Percentiles rank a stretch among this genome's conserved stretches.
Conservation (phyloP, 176 grass and related monocot species). For the Oryza brachyantha region DNA sequence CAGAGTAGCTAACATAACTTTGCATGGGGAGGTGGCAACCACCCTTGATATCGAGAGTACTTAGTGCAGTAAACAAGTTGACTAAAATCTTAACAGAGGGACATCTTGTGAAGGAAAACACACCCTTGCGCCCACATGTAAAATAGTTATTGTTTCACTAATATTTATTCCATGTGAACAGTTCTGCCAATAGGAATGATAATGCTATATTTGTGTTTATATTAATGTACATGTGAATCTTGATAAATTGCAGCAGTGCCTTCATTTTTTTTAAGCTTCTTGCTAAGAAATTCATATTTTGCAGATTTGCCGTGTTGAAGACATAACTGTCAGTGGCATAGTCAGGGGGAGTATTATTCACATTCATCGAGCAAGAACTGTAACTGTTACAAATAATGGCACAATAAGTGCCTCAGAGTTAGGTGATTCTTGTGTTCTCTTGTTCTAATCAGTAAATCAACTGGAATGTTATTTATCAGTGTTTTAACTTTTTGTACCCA, state of each 20-base stretch:
- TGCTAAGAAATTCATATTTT: slow-evolving; percentile 13
- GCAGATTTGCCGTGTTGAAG: slow-evolving; percentile 98
- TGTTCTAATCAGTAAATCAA: slow-evolving; percentile 22
- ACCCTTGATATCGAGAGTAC: not conserved
- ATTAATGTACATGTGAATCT: not conserved
- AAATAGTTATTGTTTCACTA: not conserved
- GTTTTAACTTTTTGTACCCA: slow-evolving; percentile 29
- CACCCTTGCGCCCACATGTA: not conserved
- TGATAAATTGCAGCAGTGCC: not conserved
- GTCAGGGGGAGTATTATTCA: slow-evolving; percentile 91
- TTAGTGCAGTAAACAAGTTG: not conserved
- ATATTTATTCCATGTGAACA: slow-evolving; percentile 11
- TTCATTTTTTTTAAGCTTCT: slow-evolving; percentile 1
- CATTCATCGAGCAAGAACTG: slow-evolving; percentile 97
- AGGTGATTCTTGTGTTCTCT: slow-evolving; percentile 74
- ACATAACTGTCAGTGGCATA: slow-evolving; percentile 73
- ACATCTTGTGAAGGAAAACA: not conserved
- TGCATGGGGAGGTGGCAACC: not conserved
- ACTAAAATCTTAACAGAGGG: not conserved
- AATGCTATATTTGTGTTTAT: slow-evolving; percentile 9
- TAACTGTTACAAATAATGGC: slow-evolving; percentile 64
- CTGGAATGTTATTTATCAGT: slow-evolving; percentile 21
- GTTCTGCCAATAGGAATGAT: not conserved
- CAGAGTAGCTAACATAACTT: not conserved
- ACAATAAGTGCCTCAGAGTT: slow-evolving; percentile 95